Percentiles rank a stretch among this genome's conserved stretches.
phyloP scores from a whole-genome alignment of 2,329 filamentous ascomycete species.

The Zalaria sp. region DNA sequence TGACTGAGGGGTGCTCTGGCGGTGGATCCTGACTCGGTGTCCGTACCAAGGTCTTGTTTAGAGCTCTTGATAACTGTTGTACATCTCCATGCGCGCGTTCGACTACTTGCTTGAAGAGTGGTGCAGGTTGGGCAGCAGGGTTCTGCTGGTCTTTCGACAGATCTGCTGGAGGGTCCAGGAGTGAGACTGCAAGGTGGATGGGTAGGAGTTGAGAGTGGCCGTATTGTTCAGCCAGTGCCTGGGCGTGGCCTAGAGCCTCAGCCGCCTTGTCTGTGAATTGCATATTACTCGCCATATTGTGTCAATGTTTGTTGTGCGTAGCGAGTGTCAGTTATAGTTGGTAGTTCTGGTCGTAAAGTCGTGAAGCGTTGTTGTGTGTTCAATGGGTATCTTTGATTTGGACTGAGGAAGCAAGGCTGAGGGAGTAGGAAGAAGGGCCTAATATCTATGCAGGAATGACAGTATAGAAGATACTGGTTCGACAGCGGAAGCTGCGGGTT shows the following conservation, averaged over 20 bases:
- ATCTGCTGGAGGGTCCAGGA: constrained; percentile 63
- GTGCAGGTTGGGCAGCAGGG: constrained; percentile 42
- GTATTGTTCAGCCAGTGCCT: constrained; percentile 77
- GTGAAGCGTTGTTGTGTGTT: neutral
- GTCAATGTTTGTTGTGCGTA: constrained; percentile 13
- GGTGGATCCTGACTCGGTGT: constrained; percentile 90
- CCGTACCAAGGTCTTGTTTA: constrained; percentile 86
- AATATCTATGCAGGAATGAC: too few relatives aligned
- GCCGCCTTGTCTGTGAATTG: constrained; percentile 90
- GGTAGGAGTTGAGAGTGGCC: constrained; percentile 82
- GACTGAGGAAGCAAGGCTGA: too few relatives aligned
- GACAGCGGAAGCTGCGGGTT: too few relatives aligned
- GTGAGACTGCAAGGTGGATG: constrained; percentile 72
- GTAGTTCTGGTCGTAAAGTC: neutral
- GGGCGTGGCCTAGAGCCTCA: constrained; percentile 79
- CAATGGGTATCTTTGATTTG: neutral
- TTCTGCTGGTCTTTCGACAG: constrained; percentile 65
- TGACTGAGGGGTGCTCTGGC: constrained; percentile 72
- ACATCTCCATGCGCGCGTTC: constrained; percentile 88
- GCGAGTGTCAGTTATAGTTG: neutral
- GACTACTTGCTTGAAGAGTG: constrained; percentile 89
- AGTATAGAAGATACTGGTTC: too few relatives aligned
- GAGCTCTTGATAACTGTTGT: constrained; percentile 70
- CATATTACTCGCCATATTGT: constrained; percentile 57
- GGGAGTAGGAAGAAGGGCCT: too few relatives aligned